A percentile compares a stretch with the other conserved stretches of the same genome.
These are phyloP conservation scores for Dendrobium catenatum DNA, from an alignment of 106 monocot genomes.

Conservation along the genomic window DNA sequence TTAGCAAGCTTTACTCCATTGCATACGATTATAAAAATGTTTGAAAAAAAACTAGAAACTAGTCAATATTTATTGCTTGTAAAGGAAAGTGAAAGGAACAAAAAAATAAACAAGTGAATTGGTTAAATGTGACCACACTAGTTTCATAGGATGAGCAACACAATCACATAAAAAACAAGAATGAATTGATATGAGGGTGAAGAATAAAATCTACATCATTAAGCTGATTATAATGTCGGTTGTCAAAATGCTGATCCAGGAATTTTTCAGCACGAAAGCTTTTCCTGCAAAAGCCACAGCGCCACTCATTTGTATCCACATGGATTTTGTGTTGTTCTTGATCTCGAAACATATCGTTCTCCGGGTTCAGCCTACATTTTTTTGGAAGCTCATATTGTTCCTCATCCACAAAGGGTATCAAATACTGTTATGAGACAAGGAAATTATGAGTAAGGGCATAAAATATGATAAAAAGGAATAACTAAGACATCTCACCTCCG, in stretches of 20 bases:
- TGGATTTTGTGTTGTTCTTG: conserved; percentile 88
- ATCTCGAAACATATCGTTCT: conserved; percentile 97
- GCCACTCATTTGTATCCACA: conserved; percentile 86
- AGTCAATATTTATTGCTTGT: not conserved
- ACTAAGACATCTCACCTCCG: conserved; percentile 40
- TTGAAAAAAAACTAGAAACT: not conserved
- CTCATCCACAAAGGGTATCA: conserved; percentile 86
- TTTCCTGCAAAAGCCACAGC: conserved; percentile 91
- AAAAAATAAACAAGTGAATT: not conserved
- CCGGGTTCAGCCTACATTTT: conserved; percentile 74
- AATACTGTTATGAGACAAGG: conserved; percentile 54
- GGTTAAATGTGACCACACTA: not conserved
- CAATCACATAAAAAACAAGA: not conserved
- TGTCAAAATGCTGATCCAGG: conserved; percentile 90
- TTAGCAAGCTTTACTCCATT: not conserved
- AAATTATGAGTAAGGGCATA: conserved; percentile 3
- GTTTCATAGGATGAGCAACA: not conserved
- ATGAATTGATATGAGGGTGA: not conserved
- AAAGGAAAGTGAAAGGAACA: not conserved
- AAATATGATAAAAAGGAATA: conserved; percentile 3
- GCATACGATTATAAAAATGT: not conserved
- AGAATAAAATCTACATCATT: conserved; percentile 49
- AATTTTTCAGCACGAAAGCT: conserved; percentile 82
- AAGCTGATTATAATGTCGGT: conserved; percentile 75
- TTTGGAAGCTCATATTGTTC: conserved; percentile 62